Base-by-base conservation (phyloP, 1,284 basidiomycete species). In the Pseudozyma sp. region DNA sequence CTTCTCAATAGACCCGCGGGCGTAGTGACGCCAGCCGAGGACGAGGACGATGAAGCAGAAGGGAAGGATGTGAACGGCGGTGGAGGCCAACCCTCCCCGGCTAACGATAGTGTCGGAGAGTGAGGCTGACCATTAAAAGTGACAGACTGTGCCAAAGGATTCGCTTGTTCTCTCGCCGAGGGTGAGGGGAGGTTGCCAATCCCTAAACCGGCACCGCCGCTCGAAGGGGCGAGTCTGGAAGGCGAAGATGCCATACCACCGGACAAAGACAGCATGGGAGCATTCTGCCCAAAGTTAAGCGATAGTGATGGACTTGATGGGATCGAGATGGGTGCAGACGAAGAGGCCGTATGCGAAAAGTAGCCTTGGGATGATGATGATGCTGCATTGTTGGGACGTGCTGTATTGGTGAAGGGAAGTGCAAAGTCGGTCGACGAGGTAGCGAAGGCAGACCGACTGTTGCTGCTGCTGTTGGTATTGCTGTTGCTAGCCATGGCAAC, bases 361-460 rank as follows among this genome's bases (percentile, higher is more conserved):
- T 60, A 60, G 14, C 43, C 45, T 10, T 60, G 44, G 51, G n/a
- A 39, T 4, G 11, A n/a, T 14, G 49, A 35, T 52, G 39, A 35
- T 52, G 21, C 34, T 42, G 31, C 52, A 34, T 40, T 61, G 42
- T 49, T 55, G 18, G 53, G 16, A 10, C 44, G 25, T 7, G 47
- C 21, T n/a, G 53, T 11, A 6, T 35, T 44, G 44, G 31, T 34
- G 61, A 66, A 63, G 9, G 69, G 65, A 1, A 76, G 70, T 10
- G 65, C 69, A 69, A 76, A 76, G 59, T 76, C 73, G 52, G 73
- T 44, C 3, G 63, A 70, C 43, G 69, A 71, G 16, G 73, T 71
- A 4, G 61, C 52, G 35, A 76, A 76, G 13, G 61, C 50, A 3
- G 61, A 51, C 18, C 68, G 47, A 18, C 48, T 42, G n/a, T 58